Conservation (phyloP, 805 yeast species). For the Candida nitratophila region DNA sequence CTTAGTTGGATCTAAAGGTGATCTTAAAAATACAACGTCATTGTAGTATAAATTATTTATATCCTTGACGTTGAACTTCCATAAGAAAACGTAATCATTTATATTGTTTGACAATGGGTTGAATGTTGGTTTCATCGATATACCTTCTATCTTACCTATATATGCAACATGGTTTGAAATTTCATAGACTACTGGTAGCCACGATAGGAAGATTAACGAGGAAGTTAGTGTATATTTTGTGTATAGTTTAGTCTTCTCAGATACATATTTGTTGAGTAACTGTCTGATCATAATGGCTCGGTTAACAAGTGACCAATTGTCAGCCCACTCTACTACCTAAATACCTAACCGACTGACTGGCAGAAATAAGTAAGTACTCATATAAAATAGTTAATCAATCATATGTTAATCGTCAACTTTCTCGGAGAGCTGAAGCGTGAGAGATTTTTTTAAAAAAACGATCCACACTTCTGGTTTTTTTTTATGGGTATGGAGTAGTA, state of each 20-base stretch:
- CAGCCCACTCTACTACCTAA: too few relatives aligned
- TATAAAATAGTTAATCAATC: too few relatives aligned
- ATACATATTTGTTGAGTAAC: too few relatives aligned
- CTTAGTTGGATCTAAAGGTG: constrained; percentile 74
- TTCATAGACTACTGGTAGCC: constrained; percentile 77
- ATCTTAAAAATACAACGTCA: constrained; percentile 70
- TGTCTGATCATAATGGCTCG: too few relatives aligned
- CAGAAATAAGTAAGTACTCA: too few relatives aligned
- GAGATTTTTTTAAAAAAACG: too few relatives aligned
- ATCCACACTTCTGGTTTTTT: too few relatives aligned
- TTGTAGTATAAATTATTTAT: constrained; percentile 44
- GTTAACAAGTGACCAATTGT: too few relatives aligned
- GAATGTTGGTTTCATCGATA: constrained; percentile 84
- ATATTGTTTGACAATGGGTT: constrained; percentile 51
- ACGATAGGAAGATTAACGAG: constrained; percentile 39
- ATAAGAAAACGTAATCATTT: constrained; percentile 59
- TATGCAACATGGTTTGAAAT: constrained; percentile 65
- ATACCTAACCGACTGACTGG: too few relatives aligned
- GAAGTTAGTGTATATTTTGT: constrained; percentile 23
- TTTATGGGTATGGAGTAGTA: too few relatives aligned
- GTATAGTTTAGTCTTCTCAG: constrained; percentile 6
- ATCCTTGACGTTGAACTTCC: constrained; percentile 51
- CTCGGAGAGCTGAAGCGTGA: too few relatives aligned
- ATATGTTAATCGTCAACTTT: too few relatives aligned
- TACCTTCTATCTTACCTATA: constrained; percentile 69